Evolutionary conservation across 495 filamentous ascomycete genomes (phyloP), one percentile per base, ranked within the genome.

Genomic region (Penicillium canescens): DNA sequence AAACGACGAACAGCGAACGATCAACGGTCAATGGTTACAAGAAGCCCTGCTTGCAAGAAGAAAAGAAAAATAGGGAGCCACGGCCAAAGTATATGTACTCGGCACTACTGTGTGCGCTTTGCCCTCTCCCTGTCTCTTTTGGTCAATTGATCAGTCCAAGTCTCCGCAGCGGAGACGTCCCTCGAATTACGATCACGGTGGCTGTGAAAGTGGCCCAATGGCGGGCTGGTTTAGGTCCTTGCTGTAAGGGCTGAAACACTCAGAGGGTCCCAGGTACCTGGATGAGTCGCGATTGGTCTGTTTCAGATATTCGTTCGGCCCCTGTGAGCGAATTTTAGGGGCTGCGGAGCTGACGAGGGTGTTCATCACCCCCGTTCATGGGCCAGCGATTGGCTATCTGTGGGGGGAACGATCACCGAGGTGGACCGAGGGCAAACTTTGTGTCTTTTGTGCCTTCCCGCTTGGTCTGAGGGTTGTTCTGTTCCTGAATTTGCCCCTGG

Each of bases 11-110:
- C 28, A 34, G 11, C 24, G 36, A 50, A 41, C 44, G 40, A 33
- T 44, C 46, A 42, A 31, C 28, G 28, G 28, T 31, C 28, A 31
- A 31, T 7, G 28, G 51, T 42, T 54, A 46, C 48, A 46, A 57
- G 62, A 66, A 66, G 63, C 54, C 63, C 63, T 61, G 63, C 63
- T 66, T 66, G 57, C 50, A 54, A 42, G 44, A 34, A 46, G 18
- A 60, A 33, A 42, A 44, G 44, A 34, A 39, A 21, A 11, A 40
- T 10, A 36, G 24, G 21, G 28, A 31, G 28, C 28, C 28, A 18
- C 11, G 40, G 39, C 11, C 16, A 36, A 35, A 33, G 37, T 57
- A 61, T 62, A 59, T 62, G 48, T 59, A 58, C 43, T 52, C 23
- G n/a, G 13, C 46, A 20, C 13, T n/a, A 16, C 8, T 51, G 20